Base-by-base conservation (phyloP, 345 rosid species). In the Sapria himalayana region DNA sequence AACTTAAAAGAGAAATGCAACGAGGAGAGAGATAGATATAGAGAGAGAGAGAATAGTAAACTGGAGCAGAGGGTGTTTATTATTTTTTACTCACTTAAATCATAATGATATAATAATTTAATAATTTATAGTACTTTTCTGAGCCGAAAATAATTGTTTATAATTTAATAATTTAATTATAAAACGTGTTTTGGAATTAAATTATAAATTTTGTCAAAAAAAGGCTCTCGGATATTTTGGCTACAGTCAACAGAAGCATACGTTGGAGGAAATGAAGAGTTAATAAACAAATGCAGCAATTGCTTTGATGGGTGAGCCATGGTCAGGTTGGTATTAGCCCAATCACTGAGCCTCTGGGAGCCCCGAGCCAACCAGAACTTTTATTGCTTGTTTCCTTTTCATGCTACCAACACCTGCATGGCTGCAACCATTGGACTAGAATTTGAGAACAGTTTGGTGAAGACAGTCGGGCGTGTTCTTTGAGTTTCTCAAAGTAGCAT, bases 251-350 rank as follows among this genome's bases (percentile, higher is more conserved):
- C n/a, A n/a, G n/a, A n/a, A n/a, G n/a, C n/a, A n/a, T n/a, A n/a
- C n/a, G n/a, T n/a, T n/a, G n/a, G n/a, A 76, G 81, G 70, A 73
- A 76, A 52, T 58, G 56, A 57, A 58, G 45, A 66, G 70, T 56
- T 53, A n/a, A 41, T 33, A 52, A 58, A 52, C 58, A 44, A 58
- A 41, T 53, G 62, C 81, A 66, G 81, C 96, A 80, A 43, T 63
- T 67, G 72, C 91, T 61, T 85, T 70, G 96, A 72, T 64, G 82
- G 67, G 61, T 61, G 67, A 56, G 65, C 65, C 66, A 58, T 54
- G 70, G 96, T 80, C 93, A 79, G 85, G 61, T 72, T 51, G 48
- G 67, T 25, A 54, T 64, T 52, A 25, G 33, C 5, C 23, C 32
- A 34, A 9, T 7, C 45, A 17, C 22, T 11, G 19, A 27, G 14